A percentile compares a stretch with the other conserved stretches of the same genome.
phyloP scores from a whole-genome alignment of 257 asterid species.

The Sherardia arvensis region DNA sequence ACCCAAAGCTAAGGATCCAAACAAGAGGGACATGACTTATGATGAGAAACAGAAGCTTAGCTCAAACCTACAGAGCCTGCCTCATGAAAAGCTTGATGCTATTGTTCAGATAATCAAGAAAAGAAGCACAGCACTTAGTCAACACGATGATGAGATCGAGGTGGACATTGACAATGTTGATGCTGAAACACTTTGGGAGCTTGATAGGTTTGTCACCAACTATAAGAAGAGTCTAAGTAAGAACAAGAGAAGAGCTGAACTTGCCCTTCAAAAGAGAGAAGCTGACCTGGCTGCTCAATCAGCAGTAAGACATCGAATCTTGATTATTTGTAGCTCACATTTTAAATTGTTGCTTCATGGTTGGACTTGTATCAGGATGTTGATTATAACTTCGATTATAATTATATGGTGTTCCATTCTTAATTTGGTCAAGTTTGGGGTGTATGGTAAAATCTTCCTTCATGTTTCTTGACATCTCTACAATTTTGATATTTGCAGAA shows the following conservation, averaged over 20 bases:
- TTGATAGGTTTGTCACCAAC: constrained; percentile 89
- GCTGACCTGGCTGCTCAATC: constrained; percentile 34
- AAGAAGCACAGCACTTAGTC: constrained; percentile 67
- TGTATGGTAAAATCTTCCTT: background rate
- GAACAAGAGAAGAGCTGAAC: constrained; percentile 83
- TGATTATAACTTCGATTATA: background rate
- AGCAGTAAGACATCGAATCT: constrained; percentile 30
- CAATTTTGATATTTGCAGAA: constrained; percentile 31
- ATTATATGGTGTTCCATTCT: too few relatives aligned
- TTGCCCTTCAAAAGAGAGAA: constrained; percentile 53
- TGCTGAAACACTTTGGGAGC: constrained; percentile 97
- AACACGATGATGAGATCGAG: constrained; percentile 86
- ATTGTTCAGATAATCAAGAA: constrained; percentile 83
- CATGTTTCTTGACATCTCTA: background rate
- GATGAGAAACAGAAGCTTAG: constrained; percentile 96
- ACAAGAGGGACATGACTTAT: constrained; percentile 89
- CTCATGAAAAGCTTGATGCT: constrained; percentile 84
- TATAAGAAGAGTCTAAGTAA: constrained; percentile 90
- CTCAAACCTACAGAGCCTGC: constrained; percentile 75
- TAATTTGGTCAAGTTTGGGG: background rate
- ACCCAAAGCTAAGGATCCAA: constrained; percentile 89
- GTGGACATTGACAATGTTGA: constrained; percentile 90
- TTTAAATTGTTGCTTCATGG: background rate
- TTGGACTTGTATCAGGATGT: background rate
- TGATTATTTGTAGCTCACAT: background rate